These are phyloP conservation scores for Eruca vesicaria DNA, from an alignment of 441 rosid genomes.

Conservation along the genomic window DNA sequence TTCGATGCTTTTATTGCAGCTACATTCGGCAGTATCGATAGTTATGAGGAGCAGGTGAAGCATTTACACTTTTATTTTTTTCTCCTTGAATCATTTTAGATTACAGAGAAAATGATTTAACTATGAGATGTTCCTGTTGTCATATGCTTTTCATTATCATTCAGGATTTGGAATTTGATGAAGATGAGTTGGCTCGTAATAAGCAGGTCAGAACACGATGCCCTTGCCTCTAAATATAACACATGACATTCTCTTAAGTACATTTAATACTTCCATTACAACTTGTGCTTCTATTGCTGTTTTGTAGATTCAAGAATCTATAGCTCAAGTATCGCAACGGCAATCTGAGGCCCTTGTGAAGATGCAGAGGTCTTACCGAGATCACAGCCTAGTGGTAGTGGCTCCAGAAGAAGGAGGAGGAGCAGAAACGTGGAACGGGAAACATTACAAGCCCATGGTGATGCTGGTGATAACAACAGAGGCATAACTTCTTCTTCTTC, in stretches of 20 bases:
- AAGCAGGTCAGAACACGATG: conserved; percentile 72
- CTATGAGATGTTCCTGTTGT: background rate
- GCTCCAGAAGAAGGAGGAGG: conserved; percentile 45
- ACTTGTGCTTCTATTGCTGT: background rate
- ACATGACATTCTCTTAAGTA: background rate
- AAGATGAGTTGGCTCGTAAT: conserved; percentile 66
- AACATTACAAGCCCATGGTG: conserved; percentile 55
- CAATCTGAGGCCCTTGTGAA: conserved; percentile 67
- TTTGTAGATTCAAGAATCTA: conserved; percentile 72
- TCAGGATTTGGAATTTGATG: conserved; percentile 67
- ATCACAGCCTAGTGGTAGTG: conserved; percentile 43
- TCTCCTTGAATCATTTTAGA: background rate
- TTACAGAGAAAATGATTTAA: background rate
- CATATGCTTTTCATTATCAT: conserved; percentile 11
- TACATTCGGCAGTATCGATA: conserved; percentile 78
- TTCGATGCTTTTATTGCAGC: conserved; percentile 89
- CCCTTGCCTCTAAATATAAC: too few relatives aligned
- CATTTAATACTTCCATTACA: background rate
- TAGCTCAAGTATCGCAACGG: conserved; percentile 61
- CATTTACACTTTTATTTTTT: conserved; percentile 5
- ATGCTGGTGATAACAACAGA: conserved; percentile 51
- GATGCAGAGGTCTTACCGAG: conserved; percentile 44
- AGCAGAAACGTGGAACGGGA: conserved; percentile 43
- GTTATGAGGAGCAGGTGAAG: conserved; percentile 81
- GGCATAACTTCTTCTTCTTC: conserved; percentile 84